Evolutionary conservation across 179 eudicot genomes (phyloP), one percentile per base, ranked within the genome.

Genomic region (Sideroxylon spinosum): DNA sequence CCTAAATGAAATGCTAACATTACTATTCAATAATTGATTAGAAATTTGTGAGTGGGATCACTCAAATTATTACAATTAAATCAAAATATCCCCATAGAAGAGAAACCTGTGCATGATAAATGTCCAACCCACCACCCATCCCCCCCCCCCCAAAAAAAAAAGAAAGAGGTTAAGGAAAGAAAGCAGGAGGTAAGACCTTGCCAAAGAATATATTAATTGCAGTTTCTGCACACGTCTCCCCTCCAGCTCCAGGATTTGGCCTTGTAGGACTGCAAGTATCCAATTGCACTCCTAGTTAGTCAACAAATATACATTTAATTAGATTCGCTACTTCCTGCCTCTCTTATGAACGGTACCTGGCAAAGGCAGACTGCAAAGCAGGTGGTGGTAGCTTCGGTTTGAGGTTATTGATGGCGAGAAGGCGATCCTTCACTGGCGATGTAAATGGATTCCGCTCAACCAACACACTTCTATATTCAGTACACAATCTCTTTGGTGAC

Each of bases 181-280:
- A 65, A 77, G 25, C 55, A 69, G 50, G 60, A 76, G 77, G 56
- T 29, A 66, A 13, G 88, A 96, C 99, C 99, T 96, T 96, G 73
- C 87, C 82, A 80, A 96, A 90, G 84, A 94, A 89, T 56, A 94
- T 84, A 81, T 82, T 92, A 78, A 96, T 88, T 76, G 96, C 94
- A 62, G 96, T 90, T 88, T 96, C 99, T 65, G 98, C 99, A 83
- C 98, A 96, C 26, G 97, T 94, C 90, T 92, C 99, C 71, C 98
- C 99, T 88, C 92, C 98, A 80, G 93, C 98, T 67, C 92, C 92
- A 14, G 97, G 97, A 88, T 84, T 91, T 73, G 90, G 90, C 84
- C 97, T 87, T 62, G 89, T 82, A 66, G 99, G 99, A 83, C 99
- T 96, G 87, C 78, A 81, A 71, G 65, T 12, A 77, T 44, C 76